phyloP scores from a whole-genome alignment of 208 protist species.

The Trypanosoma melophagium region DNA sequence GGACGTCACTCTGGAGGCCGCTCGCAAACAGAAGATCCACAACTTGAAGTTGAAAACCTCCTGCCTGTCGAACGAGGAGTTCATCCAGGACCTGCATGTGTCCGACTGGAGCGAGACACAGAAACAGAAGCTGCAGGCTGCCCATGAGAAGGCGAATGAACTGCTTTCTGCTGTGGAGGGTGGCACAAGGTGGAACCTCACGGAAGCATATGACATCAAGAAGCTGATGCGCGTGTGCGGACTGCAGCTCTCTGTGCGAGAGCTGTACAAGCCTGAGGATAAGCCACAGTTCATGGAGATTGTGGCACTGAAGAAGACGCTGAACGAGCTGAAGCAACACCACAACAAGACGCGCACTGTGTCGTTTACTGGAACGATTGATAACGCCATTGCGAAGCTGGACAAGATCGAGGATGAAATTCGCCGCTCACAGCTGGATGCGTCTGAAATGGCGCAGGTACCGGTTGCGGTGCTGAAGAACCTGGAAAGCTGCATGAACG shows the following conservation, averaged over 20 bases:
- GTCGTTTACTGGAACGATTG: slow-evolving; percentile 50
- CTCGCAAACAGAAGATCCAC: slow-evolving; percentile 57
- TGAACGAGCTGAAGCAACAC: slow-evolving; percentile 58
- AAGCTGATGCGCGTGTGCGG: slow-evolving; percentile 61
- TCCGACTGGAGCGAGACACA: slow-evolving; percentile 53
- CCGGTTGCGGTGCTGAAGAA: slow-evolving; percentile 48
- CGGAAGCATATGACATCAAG: slow-evolving; percentile 55
- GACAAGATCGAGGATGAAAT: slow-evolving; percentile 58
- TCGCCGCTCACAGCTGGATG: slow-evolving; percentile 50
- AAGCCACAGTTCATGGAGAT: slow-evolving; percentile 60
- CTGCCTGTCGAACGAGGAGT: slow-evolving; percentile 55
- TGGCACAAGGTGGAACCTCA: slow-evolving; percentile 56
- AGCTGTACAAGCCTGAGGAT: slow-evolving; percentile 62
- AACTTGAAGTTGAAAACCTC: slow-evolving; percentile 53
- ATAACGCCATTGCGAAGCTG: slow-evolving; percentile 51
- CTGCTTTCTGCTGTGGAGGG: slow-evolving; percentile 39
- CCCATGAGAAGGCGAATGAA: slow-evolving; percentile 48
- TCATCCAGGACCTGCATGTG: slow-evolving; percentile 56
- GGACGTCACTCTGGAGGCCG: slow-evolving; percentile 53
- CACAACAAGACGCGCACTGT: slow-evolving; percentile 59
- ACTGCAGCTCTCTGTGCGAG: slow-evolving; percentile 45
- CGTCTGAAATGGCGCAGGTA: slow-evolving; percentile 49
- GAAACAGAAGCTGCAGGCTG: slow-evolving; percentile 54
- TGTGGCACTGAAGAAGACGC: slow-evolving; percentile 44
- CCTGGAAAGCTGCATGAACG: slow-evolving; percentile 52